Evolutionary conservation across 2,329 filamentous ascomycete species (phyloP), one percentile per base, ranked within the genome.

Genomic region (Thelonectria rubi): DNA sequence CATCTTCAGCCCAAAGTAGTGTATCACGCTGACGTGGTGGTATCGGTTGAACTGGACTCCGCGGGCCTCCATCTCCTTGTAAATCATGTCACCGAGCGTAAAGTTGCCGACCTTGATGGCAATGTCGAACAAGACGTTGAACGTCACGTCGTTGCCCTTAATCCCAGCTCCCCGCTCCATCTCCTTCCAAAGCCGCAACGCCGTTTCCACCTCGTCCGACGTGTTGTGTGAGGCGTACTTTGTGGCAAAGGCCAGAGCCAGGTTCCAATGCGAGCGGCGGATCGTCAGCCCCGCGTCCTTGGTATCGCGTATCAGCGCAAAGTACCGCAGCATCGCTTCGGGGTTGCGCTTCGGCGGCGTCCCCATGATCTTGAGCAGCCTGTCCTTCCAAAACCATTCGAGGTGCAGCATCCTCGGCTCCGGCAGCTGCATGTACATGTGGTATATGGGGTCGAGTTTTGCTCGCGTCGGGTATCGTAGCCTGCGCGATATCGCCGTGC

Each of bases 121-220:
- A 11, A 93, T 86, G 72, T 97, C 91, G 69, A 97, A 97, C 12
- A 99, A 84, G 48, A 97, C 91, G 73, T 95, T 97, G 77, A 99
- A 96, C 0, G 94, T 97, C n/a, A 93, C 89, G 50, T 87, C 83
- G 68, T 91, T 91, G 37, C 86, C 89, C 67, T 80, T 79, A 14
- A 93, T 76, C 1, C 86, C 84, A 2, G 88, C 88, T 5, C 87
- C 79, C 48, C 86, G 83, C 76, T 99, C 95, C 93, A 98, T 98
- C 70, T 95, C 88, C 66, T 86, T 88, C 94, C 94, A 99, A 21
- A 96, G 77, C 49, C 87, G 85, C 47, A 99, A 81, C 0, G 92
- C 89, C 5, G 87, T 84, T 26, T 78, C 76, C 63, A 78, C 69
- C 48, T 75, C 91, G 81, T 45, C 92, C 76, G 74, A 93, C 84